Evolutionary conservation across 495 filamentous ascomycete species (phyloP).

Genomic region (Immersiella caudata): DNA sequence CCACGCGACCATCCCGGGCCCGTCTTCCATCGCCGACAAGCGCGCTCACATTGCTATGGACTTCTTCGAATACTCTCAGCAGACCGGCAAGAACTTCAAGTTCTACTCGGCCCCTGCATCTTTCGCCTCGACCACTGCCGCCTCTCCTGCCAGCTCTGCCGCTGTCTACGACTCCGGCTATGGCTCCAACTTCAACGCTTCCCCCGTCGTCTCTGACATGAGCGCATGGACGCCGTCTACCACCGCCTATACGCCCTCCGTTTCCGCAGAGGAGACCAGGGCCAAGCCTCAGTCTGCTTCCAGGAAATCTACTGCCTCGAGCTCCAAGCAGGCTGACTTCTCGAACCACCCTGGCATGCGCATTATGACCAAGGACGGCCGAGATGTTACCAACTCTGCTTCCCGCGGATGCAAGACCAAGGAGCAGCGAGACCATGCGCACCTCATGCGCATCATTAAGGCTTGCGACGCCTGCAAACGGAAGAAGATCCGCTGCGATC

Average conservation of each 20-base stretch:
- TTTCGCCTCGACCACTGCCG: constrained; percentile 36
- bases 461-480: constrained; percentile 57
- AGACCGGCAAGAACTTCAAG: constrained; percentile 52
- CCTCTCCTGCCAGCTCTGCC: constrained; percentile 43
- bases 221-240: constrained; percentile 44
- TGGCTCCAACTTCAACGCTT: constrained; percentile 47
- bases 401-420: constrained; percentile 62
- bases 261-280: constrained; percentile 23
- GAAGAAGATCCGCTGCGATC: constrained; percentile 60
- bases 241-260: constrained; percentile 26
- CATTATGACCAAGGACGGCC: constrained; percentile 60
- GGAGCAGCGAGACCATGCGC: constrained; percentile 62
- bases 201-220: constrained; percentile 45
- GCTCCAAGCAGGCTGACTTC: constrained; percentile 44
- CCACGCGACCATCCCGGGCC: constrained; percentile 52
- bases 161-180: constrained; percentile 47
- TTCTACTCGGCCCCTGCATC: constrained; percentile 52
- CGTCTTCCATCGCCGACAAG: constrained; percentile 55
- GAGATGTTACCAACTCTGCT: constrained; percentile 58
- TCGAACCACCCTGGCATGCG: constrained; percentile 58
- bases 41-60: constrained; percentile 56
- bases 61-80: constrained; percentile 51
- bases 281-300: constrained; percentile 23
- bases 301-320: constrained; percentile 30
- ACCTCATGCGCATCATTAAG: constrained; percentile 62